Conservation (phyloP, 352 stramenopile genomes). For the Phytophthora hibernalis region DNA sequence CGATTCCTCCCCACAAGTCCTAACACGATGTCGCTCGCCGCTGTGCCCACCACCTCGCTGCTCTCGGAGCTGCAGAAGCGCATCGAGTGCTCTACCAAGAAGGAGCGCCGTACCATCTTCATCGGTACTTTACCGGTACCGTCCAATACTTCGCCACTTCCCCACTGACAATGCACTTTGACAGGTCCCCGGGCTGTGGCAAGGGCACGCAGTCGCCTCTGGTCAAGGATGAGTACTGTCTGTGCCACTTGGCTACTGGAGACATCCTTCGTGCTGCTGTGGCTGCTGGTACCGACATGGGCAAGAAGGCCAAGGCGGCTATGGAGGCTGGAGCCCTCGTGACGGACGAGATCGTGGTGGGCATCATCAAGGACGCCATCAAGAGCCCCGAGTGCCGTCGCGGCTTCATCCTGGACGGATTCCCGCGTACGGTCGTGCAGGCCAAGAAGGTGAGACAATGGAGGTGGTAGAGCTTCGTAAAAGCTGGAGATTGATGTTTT, state of each 20-base stretch:
- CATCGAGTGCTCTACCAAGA: conserved; percentile 92
- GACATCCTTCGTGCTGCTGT: conserved; percentile 99
- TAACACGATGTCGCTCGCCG: conserved; percentile 66
- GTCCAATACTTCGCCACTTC: neutral
- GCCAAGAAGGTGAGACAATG: conserved; percentile 87
- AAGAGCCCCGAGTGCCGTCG: conserved; percentile 96
- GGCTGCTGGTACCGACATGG: conserved; percentile 95
- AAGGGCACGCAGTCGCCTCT: conserved; percentile 99
- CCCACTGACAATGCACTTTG: conserved; percentile 18
- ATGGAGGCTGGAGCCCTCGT: conserved; percentile 97
- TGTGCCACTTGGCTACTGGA: conserved; percentile 98
- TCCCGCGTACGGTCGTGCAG: conserved; percentile 98
- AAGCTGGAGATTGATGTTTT: neutral
- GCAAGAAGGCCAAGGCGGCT: conserved; percentile 97
- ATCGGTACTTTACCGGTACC: no score
- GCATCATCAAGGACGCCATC: conserved; percentile 99
- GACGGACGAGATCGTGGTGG: conserved; percentile 99
- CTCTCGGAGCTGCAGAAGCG: conserved; percentile 93
- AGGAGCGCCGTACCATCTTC: conserved; percentile 95
- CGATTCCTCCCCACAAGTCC: conserved; percentile 21
- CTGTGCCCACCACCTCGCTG: conserved; percentile 83
- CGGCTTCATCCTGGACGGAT: conserved; percentile 99
- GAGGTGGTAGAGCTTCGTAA: neutral
- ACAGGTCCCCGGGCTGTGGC: conserved; percentile 94
- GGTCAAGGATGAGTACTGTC: conserved; percentile 98